phyloP scores from a whole-genome alignment of 2,329 filamentous ascomycete genomes.

The Westerdykella sp. region DNA sequence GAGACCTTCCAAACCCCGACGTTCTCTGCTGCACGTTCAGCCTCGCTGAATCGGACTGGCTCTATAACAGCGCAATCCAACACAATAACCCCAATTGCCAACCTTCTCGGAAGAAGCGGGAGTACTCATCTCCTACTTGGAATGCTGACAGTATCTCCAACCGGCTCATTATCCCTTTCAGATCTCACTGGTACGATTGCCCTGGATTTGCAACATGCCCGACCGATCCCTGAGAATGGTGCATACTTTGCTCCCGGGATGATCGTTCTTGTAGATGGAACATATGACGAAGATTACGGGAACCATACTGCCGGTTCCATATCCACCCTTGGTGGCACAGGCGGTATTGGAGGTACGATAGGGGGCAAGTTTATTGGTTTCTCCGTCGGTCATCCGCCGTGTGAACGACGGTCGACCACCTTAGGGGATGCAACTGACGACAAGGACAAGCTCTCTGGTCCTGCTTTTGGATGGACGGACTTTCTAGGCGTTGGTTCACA shows the following conservation, averaged over 20 bases:
- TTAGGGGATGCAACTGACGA: conserved; percentile 58
- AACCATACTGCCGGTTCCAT: conserved; percentile 56
- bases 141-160: conserved; percentile 72
- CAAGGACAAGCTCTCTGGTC: conserved; percentile 33
- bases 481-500: conserved; percentile 90
- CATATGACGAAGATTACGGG: conserved; percentile 91
- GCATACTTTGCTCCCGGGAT: conserved; percentile 94
- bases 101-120: conserved; percentile 70
- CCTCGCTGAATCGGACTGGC: conserved; percentile 52
- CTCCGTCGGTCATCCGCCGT: conserved; percentile 85
- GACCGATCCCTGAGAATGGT: conserved; percentile 74
- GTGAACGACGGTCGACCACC: conserved; percentile 74
- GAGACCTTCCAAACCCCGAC: conserved; percentile 84
- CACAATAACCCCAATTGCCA: conserved; percentile 81
- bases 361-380: conserved; percentile 89
- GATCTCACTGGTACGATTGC: conserved; percentile 85
- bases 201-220: conserved; percentile 74
- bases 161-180: conserved; percentile 73
- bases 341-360: conserved; percentile 81
- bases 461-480: conserved; percentile 86
- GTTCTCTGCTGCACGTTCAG: conserved; percentile 54
- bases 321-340: conserved; percentile 60
- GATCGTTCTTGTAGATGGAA: conserved; percentile 88
- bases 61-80: conserved; percentile 56
- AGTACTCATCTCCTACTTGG: conserved; percentile 82